Base-by-base conservation (phyloP, 441 rosid genomes). In the Arabidopsis lyrata region DNA sequence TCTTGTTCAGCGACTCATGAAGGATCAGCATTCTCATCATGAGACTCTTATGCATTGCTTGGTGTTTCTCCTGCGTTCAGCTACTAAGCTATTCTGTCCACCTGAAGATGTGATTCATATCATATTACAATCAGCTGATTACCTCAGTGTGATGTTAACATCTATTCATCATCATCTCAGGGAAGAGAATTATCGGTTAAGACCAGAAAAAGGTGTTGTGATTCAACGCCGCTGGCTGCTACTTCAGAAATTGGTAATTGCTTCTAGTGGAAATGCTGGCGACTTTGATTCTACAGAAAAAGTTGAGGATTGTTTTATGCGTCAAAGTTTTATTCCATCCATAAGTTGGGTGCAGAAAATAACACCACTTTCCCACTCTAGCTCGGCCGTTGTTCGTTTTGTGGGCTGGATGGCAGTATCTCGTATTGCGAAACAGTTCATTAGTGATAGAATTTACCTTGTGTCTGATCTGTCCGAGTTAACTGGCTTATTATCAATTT, bases 331-430 rank as follows among this genome's bases (percentile, higher is more conserved):
- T 76, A 74, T 92, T 80, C 91, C 94, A 24, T 84, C 89, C 54
- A 80, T 89, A 36, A 90, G 81, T 52, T 92, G 97, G 97, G 75
- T 90, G 81, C 79, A 84, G 72, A 85, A 79, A 78, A 86, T 88
- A 84, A 59, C 86, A 16, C 55, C 78, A 68, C 90, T 92, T 84
- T 87, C 92, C 73, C 65, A 38, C 57, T 87, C 81, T 86, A 74
- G 83, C 77, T 87, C 83, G 20, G 88, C 94, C 52, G 86, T 87
- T 74, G 96, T 88, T 38, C 89, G 92, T 35, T 92, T 87, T 82
- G 87, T 92, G 68, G 97, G 97, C 71, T 92, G 97, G 97, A 92
- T 92, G 97, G 97, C 92, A 57, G 75, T 92, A 77, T 88, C 96
- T 73, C 87, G 90, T 58, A 80, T 77, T 70, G 90, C 94, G 41